Percentiles rank a stretch among this genome's conserved stretches.
phyloP scores from a whole-genome alignment of 2,329 filamentous ascomycete species.

The Penicillium vulpinum region DNA sequence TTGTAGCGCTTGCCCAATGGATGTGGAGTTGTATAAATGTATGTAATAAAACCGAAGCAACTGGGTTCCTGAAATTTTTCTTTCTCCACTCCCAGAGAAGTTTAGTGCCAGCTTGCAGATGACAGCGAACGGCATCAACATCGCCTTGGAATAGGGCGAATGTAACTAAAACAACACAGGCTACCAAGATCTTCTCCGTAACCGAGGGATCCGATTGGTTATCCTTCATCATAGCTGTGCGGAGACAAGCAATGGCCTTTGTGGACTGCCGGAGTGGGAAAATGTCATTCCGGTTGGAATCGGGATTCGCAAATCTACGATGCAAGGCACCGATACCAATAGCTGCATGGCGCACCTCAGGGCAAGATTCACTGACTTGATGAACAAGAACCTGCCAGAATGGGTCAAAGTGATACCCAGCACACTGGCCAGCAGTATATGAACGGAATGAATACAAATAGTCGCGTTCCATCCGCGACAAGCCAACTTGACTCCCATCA shows the following conservation, averaged over 20 bases:
- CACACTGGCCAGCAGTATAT: conserved; percentile 1
- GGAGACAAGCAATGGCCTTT: conserved; percentile 4
- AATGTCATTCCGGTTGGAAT: neutral
- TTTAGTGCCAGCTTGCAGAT: conserved; percentile 5
- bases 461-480: conserved; percentile 5
- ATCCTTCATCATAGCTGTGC: neutral
- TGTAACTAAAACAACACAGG: conserved; percentile 5
- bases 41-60: neutral
- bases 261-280: conserved; percentile 4
- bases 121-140: conserved; percentile 1
- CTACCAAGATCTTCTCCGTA: neutral
- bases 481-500: neutral
- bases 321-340: conserved; percentile 9
- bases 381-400: conserved; percentile 8
- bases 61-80: neutral
- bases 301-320: conserved; percentile 1
- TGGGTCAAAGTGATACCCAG: conserved; percentile 2
- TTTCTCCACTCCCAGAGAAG: conserved; percentile 5
- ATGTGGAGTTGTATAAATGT: conserved; percentile 9
- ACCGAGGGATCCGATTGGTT: neutral
- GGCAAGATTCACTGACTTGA: conserved; percentile 1
- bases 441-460: conserved; percentile 6
- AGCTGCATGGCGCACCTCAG: conserved; percentile 1
- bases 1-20: conserved; percentile 4
- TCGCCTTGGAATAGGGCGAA: conserved; percentile 5